Evolutionary conservation across 345 rosid species (phyloP).

Genomic region (Microthlaspi erraticum): DNA sequence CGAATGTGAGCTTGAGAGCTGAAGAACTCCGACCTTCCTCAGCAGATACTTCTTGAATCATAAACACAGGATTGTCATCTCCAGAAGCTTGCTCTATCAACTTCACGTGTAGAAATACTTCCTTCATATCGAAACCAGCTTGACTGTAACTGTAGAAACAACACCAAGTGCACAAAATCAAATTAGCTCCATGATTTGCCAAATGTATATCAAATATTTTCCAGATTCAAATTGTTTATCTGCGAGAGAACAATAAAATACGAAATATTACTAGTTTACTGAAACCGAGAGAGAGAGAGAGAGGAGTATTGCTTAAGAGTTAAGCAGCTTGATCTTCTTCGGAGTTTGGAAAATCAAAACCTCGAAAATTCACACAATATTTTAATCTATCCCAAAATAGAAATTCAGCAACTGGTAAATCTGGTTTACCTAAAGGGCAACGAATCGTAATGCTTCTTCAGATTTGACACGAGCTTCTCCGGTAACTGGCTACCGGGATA

Average conservation of each 20-base stretch:
- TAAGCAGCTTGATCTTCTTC: conserved; percentile 12
- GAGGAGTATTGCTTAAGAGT: conserved; percentile 2
- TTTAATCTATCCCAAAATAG: conserved; percentile 21
- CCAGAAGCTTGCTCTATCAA: conserved; percentile 92
- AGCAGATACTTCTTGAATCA: conserved; percentile 72
- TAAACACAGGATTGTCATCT: conserved; percentile 72
- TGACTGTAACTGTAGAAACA: conserved; percentile 73
- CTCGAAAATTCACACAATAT: conserved; percentile 4
- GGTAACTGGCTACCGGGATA: conserved; percentile 96
- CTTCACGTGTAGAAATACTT: conserved; percentile 88
- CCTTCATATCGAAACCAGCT: conserved; percentile 93
- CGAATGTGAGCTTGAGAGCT: conserved; percentile 75
- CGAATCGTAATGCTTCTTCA: conserved; percentile 94
- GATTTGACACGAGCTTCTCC: conserved; percentile 90
- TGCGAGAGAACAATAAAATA: neutral
- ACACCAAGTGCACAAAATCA: conserved; percentile 23
- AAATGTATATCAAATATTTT: neutral
- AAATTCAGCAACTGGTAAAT: conserved; percentile 5
- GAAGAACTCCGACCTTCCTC: conserved; percentile 64
- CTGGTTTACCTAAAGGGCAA: conserved; percentile 81
- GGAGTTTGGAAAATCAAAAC: conserved; percentile 1
- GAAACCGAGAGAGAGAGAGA: neutral
- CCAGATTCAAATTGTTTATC: conserved; percentile 21
- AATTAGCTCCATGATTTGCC: conserved; percentile 15
- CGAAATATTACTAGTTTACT: conserved; percentile 3